phyloP scores from a whole-genome alignment of 768 basidiomycete genomes.

The Hericium alpestre region DNA sequence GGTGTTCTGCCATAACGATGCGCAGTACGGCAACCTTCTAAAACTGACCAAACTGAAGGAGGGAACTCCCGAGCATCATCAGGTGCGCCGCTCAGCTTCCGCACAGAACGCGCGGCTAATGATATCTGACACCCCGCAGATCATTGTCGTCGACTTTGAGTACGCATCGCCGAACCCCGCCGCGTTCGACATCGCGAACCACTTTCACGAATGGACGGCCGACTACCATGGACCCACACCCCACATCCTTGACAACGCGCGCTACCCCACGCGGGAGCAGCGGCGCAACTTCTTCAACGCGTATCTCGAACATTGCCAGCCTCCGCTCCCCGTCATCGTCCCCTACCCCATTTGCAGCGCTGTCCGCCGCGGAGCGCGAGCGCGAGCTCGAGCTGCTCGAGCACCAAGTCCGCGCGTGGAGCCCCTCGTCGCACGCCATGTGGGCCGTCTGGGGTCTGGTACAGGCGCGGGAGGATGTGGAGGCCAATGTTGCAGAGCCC shows the following conservation, averaged over 20 bases:
- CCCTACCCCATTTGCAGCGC: constrained; percentile 12
- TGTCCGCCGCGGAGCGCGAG: constrained; percentile 22
- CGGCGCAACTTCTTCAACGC: constrained; percentile 77
- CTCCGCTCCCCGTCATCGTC: constrained; percentile 15
- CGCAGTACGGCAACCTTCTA: constrained; percentile 91
- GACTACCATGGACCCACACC: constrained; percentile 71
- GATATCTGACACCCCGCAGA: constrained; percentile 33
- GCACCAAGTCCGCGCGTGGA: constrained; percentile 76
- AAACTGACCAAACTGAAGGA: constrained; percentile 48
- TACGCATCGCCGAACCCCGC: constrained; percentile 90
- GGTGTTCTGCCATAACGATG: constrained; percentile 88
- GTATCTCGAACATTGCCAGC: constrained; percentile 53
- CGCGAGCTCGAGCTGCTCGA: constrained; percentile 53
- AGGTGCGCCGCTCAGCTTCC: constrained; percentile 34
- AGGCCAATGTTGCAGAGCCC: constrained; percentile 42
- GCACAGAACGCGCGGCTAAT: constrained; percentile 3
- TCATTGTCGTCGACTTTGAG: constrained; percentile 96
- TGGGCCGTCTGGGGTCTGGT: constrained; percentile 96
- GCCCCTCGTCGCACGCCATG: constrained; percentile 80
- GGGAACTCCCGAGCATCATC: constrained; percentile 61
- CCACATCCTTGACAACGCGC: constrained; percentile 48
- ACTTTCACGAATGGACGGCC: constrained; percentile 95
- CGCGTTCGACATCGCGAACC: constrained; percentile 92
- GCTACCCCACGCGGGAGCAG: constrained; percentile 65
- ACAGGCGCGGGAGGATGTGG: constrained; percentile 71